Percentiles rank a stretch among this genome's conserved stretches.
phyloP scores from a whole-genome alignment of 257 asterid genomes.

The Petunia secreta region DNA sequence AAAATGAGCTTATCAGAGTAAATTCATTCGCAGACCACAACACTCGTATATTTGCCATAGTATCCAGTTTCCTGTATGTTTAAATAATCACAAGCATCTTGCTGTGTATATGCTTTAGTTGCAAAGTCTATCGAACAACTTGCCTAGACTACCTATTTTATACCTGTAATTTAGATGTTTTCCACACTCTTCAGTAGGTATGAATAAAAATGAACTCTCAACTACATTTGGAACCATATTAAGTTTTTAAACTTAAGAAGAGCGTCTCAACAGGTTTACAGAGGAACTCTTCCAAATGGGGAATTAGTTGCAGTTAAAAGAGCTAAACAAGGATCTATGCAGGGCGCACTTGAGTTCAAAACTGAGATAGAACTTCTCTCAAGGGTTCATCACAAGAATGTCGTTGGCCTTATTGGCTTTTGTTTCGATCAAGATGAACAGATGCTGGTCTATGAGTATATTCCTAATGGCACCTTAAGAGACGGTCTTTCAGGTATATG shows the following conservation, averaged over 20 bases:
- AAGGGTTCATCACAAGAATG: slow-evolving; percentile 92
- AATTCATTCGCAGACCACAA: too few relatives aligned
- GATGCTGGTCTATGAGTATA: slow-evolving; percentile 78
- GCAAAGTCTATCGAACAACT: too few relatives aligned
- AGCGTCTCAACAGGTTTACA: slow-evolving; percentile 56
- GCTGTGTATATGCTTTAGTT: too few relatives aligned
- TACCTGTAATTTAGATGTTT: too few relatives aligned
- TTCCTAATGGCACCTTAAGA: slow-evolving; percentile 78
- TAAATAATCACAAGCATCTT: too few relatives aligned
- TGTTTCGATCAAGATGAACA: slow-evolving; percentile 84
- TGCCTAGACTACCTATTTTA: too few relatives aligned
- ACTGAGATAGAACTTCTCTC: slow-evolving; percentile 97
- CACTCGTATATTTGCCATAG: too few relatives aligned
- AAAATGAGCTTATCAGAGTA: too few relatives aligned
- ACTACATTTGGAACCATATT: background rate
- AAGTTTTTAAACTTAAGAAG: background rate
- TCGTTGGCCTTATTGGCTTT: slow-evolving; percentile 75
- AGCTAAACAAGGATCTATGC: slow-evolving; percentile 74
- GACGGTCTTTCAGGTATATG: slow-evolving; percentile 77
- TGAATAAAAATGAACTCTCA: too few relatives aligned
- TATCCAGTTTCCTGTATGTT: too few relatives aligned
- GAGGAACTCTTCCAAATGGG: slow-evolving; percentile 73
- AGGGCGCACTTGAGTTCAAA: slow-evolving; percentile 83
- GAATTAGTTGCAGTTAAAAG: slow-evolving; percentile 76
- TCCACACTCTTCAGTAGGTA: too few relatives aligned